Conservation (phyloP, 2,329 filamentous ascomycete species). For the Mycosphaerella sp. region DNA sequence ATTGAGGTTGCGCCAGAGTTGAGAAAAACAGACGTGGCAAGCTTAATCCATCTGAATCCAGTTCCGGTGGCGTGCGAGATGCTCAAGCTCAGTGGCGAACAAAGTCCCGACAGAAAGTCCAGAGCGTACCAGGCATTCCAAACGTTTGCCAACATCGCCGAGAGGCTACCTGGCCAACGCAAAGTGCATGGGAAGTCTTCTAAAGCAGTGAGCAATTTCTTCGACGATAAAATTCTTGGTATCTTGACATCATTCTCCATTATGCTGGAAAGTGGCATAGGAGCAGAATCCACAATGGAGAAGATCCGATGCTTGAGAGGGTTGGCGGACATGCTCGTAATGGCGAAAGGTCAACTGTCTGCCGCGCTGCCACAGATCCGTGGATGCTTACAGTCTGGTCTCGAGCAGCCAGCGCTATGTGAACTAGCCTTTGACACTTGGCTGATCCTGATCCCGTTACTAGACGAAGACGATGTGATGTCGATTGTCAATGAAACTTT, state of each 20-base stretch:
- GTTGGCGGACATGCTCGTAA: conserved; percentile 78
- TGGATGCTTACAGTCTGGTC: conserved; percentile 81
- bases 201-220: conserved; percentile 64
- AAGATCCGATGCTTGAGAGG: conserved; percentile 72
- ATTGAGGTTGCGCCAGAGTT: conserved; percentile 65
- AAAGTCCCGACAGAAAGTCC: conserved; percentile 43
- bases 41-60: conserved; percentile 68
- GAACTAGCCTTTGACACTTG: conserved; percentile 77
- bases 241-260: conserved; percentile 79
- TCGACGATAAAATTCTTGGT: conserved; percentile 77
- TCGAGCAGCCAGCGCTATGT: conserved; percentile 68
- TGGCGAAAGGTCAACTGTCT: conserved; percentile 66
- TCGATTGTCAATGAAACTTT: conserved; percentile 82
- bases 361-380: conserved; percentile 87
- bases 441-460: conserved; percentile 66
- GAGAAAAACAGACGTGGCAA: conserved; percentile 56
- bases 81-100: conserved; percentile 71
- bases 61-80: conserved; percentile 73
- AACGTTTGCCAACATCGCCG: conserved; percentile 44
- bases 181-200: conserved; percentile 43
- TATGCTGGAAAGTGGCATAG: conserved; percentile 52
- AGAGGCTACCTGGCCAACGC: conserved; percentile 42
- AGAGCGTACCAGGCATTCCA: conserved; percentile 46
- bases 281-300: conserved; percentile 43
- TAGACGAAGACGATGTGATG: conserved; percentile 74